phyloP scores from a whole-genome alignment of 148 eudicot genomes.

The Silene latifolia region DNA sequence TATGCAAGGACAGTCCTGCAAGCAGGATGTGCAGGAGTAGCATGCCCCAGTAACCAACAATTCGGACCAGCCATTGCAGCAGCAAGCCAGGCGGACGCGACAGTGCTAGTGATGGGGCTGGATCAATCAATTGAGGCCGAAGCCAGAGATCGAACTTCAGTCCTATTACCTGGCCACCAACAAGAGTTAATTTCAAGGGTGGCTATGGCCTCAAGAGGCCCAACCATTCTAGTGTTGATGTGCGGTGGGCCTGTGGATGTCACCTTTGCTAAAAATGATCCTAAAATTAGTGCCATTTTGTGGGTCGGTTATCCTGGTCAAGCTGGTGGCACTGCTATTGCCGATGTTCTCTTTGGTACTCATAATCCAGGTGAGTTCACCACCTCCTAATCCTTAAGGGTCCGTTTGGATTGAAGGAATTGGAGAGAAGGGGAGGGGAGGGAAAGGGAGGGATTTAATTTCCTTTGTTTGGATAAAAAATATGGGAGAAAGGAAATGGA shows the following conservation, averaged over 20 bases:
- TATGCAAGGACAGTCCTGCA: constrained; percentile 60
- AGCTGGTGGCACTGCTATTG: constrained; percentile 54
- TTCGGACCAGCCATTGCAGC: constrained; percentile 63
- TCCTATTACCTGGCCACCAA: constrained; percentile 54
- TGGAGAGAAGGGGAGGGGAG: too few species aligned
- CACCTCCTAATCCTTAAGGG: not conserved
- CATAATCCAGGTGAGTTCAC: constrained; percentile 45
- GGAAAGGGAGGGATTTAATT: too few species aligned
- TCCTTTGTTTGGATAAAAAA: too few species aligned
- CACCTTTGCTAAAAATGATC: constrained; percentile 52
- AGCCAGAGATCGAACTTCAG: constrained; percentile 41
- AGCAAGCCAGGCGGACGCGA: constrained; percentile 73
- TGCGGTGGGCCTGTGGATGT: constrained; percentile 86
- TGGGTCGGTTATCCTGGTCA: constrained; percentile 77
- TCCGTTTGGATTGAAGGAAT: too few species aligned
- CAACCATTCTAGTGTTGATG: constrained; percentile 64
- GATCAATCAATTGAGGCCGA: constrained; percentile 80
- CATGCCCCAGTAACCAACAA: constrained; percentile 38
- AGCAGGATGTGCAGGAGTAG: constrained; percentile 53
- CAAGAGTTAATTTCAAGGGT: constrained; percentile 57
- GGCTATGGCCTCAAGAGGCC: constrained; percentile 71
- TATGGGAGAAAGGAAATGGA: too few species aligned
- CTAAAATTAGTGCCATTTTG: constrained; percentile 40
- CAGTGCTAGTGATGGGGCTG: constrained; percentile 69
- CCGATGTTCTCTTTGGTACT: constrained; percentile 52